Evolutionary conservation across 805 yeast genomes (phyloP).

Genomic region (Starmerella sirachaensis): DNA sequence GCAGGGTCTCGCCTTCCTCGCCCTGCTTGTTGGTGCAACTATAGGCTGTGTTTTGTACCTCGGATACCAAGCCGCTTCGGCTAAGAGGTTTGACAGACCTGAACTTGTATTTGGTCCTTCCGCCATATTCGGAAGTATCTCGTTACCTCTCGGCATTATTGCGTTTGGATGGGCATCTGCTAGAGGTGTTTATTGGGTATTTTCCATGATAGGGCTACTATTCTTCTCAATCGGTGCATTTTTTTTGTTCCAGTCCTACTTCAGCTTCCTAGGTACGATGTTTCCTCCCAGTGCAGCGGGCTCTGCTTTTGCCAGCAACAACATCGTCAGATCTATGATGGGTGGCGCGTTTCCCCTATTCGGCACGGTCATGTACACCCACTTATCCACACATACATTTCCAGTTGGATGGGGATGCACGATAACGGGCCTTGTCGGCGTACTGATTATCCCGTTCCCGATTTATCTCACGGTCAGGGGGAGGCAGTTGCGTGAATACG

Average conservation of each 20-base stretch:
- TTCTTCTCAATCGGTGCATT: slow-evolving; percentile 34
- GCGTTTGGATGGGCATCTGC: slow-evolving; percentile 46
- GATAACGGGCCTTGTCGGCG: slow-evolving; percentile 34
- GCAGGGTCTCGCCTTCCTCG: slow-evolving; percentile 37
- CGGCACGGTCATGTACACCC: slow-evolving; percentile 46
- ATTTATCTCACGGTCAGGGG: slow-evolving; percentile 23
- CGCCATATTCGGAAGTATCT: slow-evolving; percentile 33
- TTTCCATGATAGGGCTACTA: slow-evolving; percentile 38
- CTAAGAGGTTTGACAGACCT: slow-evolving; percentile 5
- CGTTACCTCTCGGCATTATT: slow-evolving; percentile 40
- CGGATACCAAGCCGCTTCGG: slow-evolving; percentile 4
- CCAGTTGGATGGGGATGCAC: slow-evolving; percentile 53
- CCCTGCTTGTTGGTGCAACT: slow-evolving; percentile 37
- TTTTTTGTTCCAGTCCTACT: slow-evolving; percentile 40
- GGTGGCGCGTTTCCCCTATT: slow-evolving; percentile 46
- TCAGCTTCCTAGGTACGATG: slow-evolving; percentile 39
- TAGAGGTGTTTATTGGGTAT: slow-evolving; percentile 34
- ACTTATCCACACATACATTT: slow-evolving; percentile 29
- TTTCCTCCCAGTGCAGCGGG: slow-evolving; percentile 39
- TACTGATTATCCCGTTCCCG: slow-evolving; percentile 39
- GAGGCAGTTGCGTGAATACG: slow-evolving; percentile 10
- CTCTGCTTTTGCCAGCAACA: slow-evolving; percentile 49
- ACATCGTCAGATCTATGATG: slow-evolving; percentile 27
- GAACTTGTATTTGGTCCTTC: slow-evolving; percentile 17
- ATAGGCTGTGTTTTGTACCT: slow-evolving; percentile 27